phyloP scores from a whole-genome alignment of 2,329 filamentous ascomycete species.

The Xylaria sp. region DNA sequence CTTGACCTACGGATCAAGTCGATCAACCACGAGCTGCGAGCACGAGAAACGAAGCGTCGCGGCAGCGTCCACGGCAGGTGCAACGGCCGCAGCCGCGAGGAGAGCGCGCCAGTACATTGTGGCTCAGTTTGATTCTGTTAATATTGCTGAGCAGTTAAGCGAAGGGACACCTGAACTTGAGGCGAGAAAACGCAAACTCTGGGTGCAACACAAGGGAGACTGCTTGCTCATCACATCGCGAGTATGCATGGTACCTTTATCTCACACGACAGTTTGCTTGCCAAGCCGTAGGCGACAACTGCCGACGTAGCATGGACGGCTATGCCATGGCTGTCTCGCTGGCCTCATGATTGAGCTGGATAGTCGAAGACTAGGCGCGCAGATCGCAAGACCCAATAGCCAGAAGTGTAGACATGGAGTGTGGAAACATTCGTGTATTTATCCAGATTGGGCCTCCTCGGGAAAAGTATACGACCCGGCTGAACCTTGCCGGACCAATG shows the following conservation, averaged over 20 bases:
- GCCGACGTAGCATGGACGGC: slow-evolving; percentile 17
- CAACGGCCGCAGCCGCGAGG: slow-evolving; percentile 32
- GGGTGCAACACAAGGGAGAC: neutral
- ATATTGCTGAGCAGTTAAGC: slow-evolving; percentile 6
- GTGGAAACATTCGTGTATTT: slow-evolving; percentile 25
- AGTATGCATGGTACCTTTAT: slow-evolving; percentile 18
- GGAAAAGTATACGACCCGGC: slow-evolving; percentile 18
- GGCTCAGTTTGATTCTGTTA: neutral
- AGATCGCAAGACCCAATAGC: slow-evolving; percentile 15
- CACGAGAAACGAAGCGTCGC: slow-evolving; percentile 41
- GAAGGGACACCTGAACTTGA: neutral
- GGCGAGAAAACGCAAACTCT: neutral
- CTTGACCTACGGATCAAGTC: slow-evolving; percentile 38
- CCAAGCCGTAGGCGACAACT: slow-evolving; percentile 21
- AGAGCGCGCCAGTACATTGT: slow-evolving; percentile 36
- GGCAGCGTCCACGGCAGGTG: slow-evolving; percentile 32
- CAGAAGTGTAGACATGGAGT: slow-evolving; percentile 5
- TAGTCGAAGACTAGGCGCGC: neutral
- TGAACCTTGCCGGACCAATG: slow-evolving; percentile 7
- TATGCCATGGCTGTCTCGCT: slow-evolving; percentile 13
- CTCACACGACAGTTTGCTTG: neutral
- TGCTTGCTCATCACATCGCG: neutral
- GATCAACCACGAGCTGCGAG: slow-evolving; percentile 41
- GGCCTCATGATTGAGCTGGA: slow-evolving; percentile 4
- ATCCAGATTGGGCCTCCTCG: slow-evolving; percentile 26